A percentile compares a stretch with the other conserved stretches of the same genome.
phyloP scores from a whole-genome alignment of 1,284 basidiomycete genomes.

The Marasmius sp. region DNA sequence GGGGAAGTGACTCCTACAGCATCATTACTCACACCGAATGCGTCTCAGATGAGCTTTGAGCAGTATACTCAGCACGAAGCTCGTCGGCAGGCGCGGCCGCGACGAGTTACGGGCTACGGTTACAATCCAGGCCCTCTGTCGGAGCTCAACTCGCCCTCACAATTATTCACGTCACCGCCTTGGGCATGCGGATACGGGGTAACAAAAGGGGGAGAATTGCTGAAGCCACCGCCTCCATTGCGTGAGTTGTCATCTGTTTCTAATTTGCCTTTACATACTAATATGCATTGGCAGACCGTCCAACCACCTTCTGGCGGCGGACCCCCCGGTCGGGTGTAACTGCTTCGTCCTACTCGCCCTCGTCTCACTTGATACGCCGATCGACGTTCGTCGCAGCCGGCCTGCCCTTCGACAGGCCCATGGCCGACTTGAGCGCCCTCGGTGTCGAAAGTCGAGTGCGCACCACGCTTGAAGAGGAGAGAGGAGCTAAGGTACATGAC shows the following conservation, averaged over 20 bases:
- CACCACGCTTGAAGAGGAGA: slow-evolving; percentile 5
- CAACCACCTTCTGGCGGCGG: slow-evolving; percentile 73
- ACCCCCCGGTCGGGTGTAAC: slow-evolving; percentile 65
- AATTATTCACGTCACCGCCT: slow-evolving; percentile 23
- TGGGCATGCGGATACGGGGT: slow-evolving; percentile 12
- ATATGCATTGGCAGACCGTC: slow-evolving; percentile 43
- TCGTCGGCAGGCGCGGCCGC: slow-evolving; percentile 1
- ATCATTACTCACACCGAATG: slow-evolving; percentile 7
- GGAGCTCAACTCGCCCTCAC: slow-evolving; percentile 24
- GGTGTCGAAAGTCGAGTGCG: slow-evolving; percentile 60
- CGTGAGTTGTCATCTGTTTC: slow-evolving; percentile 42
- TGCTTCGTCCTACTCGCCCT: slow-evolving; percentile 64
- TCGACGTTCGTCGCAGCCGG: slow-evolving; percentile 75
- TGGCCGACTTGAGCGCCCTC: slow-evolving; percentile 65
- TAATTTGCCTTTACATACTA: slow-evolving; percentile 21
- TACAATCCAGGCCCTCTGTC: slow-evolving; percentile 15
- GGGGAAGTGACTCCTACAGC: slow-evolving; percentile 17
- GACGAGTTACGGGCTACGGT: slow-evolving; percentile 2
- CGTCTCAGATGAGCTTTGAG: slow-evolving; percentile 3
- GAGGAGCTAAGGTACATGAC: slow-evolving; percentile 10
- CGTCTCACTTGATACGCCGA: slow-evolving; percentile 65
- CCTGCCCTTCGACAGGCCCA: slow-evolving; percentile 57
- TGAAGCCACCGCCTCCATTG: slow-evolving; percentile 59
- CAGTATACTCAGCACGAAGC: neutral
- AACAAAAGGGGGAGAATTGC: slow-evolving; percentile 42